A percentile compares a stretch with the other conserved stretches of the same genome.
Conservation (phyloP, 768 basidiomycete species). For the Hirschioporus abietinus region DNA sequence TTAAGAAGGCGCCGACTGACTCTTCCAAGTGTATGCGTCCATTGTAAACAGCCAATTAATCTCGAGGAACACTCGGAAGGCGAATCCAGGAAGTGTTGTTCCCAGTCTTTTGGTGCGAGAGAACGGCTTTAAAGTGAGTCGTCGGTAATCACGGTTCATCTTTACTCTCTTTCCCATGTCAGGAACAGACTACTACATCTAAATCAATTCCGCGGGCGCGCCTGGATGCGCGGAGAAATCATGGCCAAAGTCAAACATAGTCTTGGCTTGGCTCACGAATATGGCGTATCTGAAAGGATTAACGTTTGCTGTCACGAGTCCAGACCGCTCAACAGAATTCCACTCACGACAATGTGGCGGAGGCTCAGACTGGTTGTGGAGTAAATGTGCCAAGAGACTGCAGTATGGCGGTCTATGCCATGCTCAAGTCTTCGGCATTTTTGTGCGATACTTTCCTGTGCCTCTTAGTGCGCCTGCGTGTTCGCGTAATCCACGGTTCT, state of each 20-base stretch:
- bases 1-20: neutral
- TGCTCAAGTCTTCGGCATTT: neutral
- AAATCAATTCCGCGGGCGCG: neutral
- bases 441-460: neutral
- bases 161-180: neutral
- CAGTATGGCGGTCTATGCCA: neutral
- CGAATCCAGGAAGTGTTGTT: neutral
- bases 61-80: neutral
- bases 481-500: neutral
- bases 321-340: neutral
- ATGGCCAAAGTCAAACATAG: neutral
- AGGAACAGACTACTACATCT: neutral
- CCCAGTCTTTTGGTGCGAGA: neutral
- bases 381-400: neutral
- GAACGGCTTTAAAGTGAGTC: neutral
- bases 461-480: neutral
- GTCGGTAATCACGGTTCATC: neutral
- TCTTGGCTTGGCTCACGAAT: neutral
- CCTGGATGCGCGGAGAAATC: neutral
- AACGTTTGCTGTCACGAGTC: neutral
- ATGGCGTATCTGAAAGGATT: neutral
- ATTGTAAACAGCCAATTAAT: neutral
- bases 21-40: neutral
- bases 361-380: neutral
- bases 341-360: neutral